Conservation (phyloP, 2,329 filamentous ascomycete genomes). For the Fusarium humuli region DNA sequence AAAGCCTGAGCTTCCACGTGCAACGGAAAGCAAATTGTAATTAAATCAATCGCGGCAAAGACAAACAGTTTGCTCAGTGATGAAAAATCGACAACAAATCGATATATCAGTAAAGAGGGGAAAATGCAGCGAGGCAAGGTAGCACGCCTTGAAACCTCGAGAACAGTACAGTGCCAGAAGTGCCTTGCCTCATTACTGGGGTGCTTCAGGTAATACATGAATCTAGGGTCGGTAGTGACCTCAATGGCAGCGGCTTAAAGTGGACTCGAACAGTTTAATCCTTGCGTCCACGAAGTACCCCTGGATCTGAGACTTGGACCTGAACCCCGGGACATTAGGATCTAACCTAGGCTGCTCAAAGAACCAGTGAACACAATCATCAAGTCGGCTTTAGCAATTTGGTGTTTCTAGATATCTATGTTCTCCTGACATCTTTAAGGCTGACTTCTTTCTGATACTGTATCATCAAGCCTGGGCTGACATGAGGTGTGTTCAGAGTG, state of each 20-base stretch:
- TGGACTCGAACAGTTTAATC: conserved; percentile 24
- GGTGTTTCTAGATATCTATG: not conserved
- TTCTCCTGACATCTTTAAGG: not conserved
- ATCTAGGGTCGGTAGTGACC: conserved; percentile 23
- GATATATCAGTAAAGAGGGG: conserved; percentile 23
- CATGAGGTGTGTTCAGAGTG: not conserved
- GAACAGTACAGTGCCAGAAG: conserved; percentile 4
- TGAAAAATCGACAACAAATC: not conserved
- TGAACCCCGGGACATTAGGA: not conserved
- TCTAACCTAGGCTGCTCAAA: not conserved
- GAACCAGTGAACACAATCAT: not conserved
- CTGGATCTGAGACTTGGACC: conserved; percentile 20
- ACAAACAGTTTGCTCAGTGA: not conserved
- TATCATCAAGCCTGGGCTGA: not conserved
- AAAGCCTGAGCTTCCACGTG: conserved; percentile 20
- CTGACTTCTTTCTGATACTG: not conserved
- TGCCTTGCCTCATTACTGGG: conserved; percentile 6
- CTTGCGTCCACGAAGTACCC: conserved; percentile 32
- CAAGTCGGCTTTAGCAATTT: not conserved
- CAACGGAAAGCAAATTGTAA: not conserved
- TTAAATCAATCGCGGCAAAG: not conserved
- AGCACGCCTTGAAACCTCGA: conserved; percentile 15
- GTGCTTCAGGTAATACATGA: conserved; percentile 13
- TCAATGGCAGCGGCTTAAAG: conserved; percentile 39
- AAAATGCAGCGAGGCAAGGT: conserved; percentile 20